Evolutionary conservation across 2,329 filamentous ascomycete species (phyloP), one percentile per base, ranked within the genome.

Genomic region (Chaetomium olivaceum): DNA sequence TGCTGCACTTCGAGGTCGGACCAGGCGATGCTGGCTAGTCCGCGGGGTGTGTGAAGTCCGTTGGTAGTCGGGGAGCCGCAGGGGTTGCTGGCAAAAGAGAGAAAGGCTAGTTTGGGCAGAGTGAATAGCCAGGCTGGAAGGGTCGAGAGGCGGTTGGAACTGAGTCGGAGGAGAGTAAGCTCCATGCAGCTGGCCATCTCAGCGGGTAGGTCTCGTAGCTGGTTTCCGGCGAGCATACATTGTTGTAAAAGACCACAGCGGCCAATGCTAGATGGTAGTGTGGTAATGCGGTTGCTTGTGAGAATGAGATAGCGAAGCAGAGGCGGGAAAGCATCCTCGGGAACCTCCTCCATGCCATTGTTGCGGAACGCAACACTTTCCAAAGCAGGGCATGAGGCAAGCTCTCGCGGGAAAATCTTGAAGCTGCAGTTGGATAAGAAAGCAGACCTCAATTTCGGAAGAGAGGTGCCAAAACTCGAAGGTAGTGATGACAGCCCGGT

Each of bases 221-320:
- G 71, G 68, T 83, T 83, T 16, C 80, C 81, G 1, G 81, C 77
- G n/a, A 83, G 71, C 79, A 82, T 80, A 69, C 81, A 82, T 71
- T 82, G 82, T 68, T 83, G 78, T 4, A 83, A 74, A 12, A 76
- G 75, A 21, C 68, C 67, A 64, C 81, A 83, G 23, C 72, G 71
- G 11, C 80, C 80, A 57, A 83, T 80, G 70, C 76, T 80, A 21
- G 68, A 69, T 0, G 81, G 80, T 8, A 84, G 71, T 8, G 67
- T 61, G 3, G 67, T 65, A 50, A 83, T 76, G 48, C 70, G 66
- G 71, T 83, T 83, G 69, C 80, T 77, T 21, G 81, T 83, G 14
- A 84, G 73, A 60, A 83, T 82, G 48, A 83, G 73, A 79, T 80
- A 82, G n/a, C 80, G 75, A 21, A 83, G 73, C 11, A 72, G 76